phyloP scores from a whole-genome alignment of 345 rosid species.

The Bruguiera sexangula region DNA sequence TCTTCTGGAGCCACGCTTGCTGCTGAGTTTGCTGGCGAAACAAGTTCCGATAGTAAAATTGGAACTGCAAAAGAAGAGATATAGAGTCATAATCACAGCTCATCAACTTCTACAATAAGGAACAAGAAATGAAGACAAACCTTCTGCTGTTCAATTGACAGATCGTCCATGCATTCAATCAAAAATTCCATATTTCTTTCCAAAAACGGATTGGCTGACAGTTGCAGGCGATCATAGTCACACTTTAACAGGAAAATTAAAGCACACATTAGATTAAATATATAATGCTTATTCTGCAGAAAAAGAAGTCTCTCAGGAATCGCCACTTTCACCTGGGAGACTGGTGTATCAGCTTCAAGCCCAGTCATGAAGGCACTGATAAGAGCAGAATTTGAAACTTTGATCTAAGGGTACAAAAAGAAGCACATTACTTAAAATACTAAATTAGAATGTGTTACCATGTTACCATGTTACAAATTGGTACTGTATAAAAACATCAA shows the following conservation, averaged over 20 bases:
- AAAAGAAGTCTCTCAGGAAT: background rate
- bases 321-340: constrained; percentile 56
- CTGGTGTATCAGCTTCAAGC: constrained; percentile 84
- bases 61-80: constrained; percentile 54
- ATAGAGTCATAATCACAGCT: constrained; percentile 9
- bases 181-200: constrained; percentile 93
- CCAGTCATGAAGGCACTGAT: constrained; percentile 97
- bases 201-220: constrained; percentile 74
- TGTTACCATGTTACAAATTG: background rate
- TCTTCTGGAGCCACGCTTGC: constrained; percentile 98
- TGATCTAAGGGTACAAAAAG: constrained; percentile 54
- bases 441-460: background rate
- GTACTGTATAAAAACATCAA: background rate
- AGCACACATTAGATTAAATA: background rate
- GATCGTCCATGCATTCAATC: constrained; percentile 97
- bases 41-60: constrained; percentile 72
- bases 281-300: background rate
- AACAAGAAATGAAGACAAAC: constrained; percentile 31
- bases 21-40: constrained; percentile 97
- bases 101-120: background rate
- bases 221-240: constrained; percentile 86
- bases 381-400: constrained; percentile 97
- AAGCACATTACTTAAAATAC: background rate
- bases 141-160: constrained; percentile 91
- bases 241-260: constrained; percentile 42